Evolutionary conservation across 805 yeast genomes (phyloP), one percentile per base, ranked within the genome.

Genomic region (Pichia heedii): DNA sequence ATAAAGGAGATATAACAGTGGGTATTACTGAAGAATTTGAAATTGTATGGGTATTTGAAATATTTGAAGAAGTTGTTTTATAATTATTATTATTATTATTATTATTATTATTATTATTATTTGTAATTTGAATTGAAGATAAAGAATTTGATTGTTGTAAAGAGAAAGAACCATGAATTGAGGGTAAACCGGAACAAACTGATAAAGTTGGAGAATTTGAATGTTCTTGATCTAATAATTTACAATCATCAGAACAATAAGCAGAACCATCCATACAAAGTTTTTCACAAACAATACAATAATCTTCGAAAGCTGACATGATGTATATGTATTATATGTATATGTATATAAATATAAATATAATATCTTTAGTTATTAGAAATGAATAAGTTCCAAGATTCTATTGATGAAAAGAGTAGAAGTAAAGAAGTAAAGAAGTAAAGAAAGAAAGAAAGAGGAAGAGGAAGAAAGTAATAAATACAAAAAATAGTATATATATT

Each of bases 231-330:
- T 63, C 67, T 5, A 44, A 26, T 16, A 43, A 32, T 42, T 54
- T 57, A 36, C 67, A 63, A 2, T 40, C 41, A 13, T 61, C 61
- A 7, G 62, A 62, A 44, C 68, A 63, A 50, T 63, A 63, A 18
- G 59, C 63, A 4, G 60, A 51, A 42, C 58, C 57, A 4, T 57
- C 46, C 4, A 56, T 38, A 39, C 66, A 61, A 26, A 59, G 49
- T 46, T 60, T 56, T 42, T 63, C 68, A 50, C 68, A 63, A 20
- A 62, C 62, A 26, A 63, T 46, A 45, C 68, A 63, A 52, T 57
- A 63, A 41, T 63, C 68, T 49, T 62, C 58, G 47, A 63, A 63
- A 8, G 68, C 67, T 35, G 74, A 62, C 74, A 71, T 69, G 37
- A 22, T 37, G 30, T 18, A n/a, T n/a, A n/a, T n/a, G n/a, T 19